phyloP scores from a whole-genome alignment of 2,329 filamentous ascomycete genomes.

The Ascochyta viciae-villosae region DNA sequence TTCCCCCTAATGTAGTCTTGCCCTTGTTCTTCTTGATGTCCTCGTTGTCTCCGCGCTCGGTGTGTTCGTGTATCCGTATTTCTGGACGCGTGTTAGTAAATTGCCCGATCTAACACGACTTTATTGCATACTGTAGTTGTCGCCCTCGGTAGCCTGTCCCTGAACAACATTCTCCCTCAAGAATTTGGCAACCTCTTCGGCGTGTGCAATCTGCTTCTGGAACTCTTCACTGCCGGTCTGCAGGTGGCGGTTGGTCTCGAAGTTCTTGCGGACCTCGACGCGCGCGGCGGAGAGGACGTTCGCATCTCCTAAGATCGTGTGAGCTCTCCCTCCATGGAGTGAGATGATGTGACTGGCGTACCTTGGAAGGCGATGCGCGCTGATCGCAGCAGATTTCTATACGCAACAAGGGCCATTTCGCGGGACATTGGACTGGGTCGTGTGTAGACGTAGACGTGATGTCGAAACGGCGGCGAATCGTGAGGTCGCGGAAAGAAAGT shows the following conservation, averaged over 20 bases:
- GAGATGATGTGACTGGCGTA: constrained; percentile 45
- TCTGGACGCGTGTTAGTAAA: constrained; percentile 59
- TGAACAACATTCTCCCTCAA: constrained; percentile 88
- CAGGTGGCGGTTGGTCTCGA: constrained; percentile 71
- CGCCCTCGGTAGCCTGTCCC: constrained; percentile 63
- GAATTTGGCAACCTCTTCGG: constrained; percentile 81
- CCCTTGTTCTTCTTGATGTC: constrained; percentile 72
- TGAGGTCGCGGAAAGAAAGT: constrained; percentile 20
- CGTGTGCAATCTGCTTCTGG: constrained; percentile 74
- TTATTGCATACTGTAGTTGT: constrained; percentile 66
- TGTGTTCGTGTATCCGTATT: constrained; percentile 87
- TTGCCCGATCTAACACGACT: neutral
- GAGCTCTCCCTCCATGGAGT: neutral
- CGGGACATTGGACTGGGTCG: constrained; percentile 28
- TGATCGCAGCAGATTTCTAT: constrained; percentile 81
- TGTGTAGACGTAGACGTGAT: neutral
- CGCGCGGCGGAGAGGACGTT: constrained; percentile 74
- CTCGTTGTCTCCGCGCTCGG: constrained; percentile 92
- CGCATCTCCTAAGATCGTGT: constrained; percentile 67
- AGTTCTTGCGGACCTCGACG: constrained; percentile 73
- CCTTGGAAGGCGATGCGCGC: constrained; percentile 84
- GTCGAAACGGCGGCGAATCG: constrained; percentile 1
- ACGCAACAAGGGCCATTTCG: constrained; percentile 73
- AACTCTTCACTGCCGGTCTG: constrained; percentile 65
- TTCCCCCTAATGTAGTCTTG: constrained; percentile 48